These are phyloP conservation scores for Trichoderma asperellum DNA, from an alignment of 2,329 filamentous ascomycete genomes.

Conservation along the genomic window DNA sequence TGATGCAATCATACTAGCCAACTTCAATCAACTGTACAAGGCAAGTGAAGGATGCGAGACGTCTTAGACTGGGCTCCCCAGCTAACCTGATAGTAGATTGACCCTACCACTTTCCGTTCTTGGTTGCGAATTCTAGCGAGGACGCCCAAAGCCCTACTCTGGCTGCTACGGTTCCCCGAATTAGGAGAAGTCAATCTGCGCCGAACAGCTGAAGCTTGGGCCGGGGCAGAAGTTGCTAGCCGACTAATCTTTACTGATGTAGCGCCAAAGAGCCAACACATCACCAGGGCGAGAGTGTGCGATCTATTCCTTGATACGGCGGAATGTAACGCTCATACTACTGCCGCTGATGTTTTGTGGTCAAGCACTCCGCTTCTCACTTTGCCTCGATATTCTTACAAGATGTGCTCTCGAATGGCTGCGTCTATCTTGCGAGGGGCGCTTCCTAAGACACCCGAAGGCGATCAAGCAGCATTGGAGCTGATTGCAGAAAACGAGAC, in stretches of 20 bases:
- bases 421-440: constrained; percentile 92
- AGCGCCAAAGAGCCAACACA: constrained; percentile 91
- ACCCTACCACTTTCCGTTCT: constrained; percentile 92
- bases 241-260: constrained; percentile 96
- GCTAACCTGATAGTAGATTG: constrained; percentile 65
- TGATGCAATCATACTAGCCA: constrained; percentile 87
- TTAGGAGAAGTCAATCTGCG: constrained; percentile 85
- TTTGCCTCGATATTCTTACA: constrained; percentile 88
- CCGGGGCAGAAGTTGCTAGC: constrained; percentile 78
- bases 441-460: constrained; percentile 72
- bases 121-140: constrained; percentile 90
- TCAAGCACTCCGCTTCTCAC: constrained; percentile 92
- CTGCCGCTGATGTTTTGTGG: constrained; percentile 94
- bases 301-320: constrained; percentile 96
- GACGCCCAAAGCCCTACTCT: constrained; percentile 86
- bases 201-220: constrained; percentile 81
- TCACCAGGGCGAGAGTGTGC: constrained; percentile 85
- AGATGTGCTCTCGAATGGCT: constrained; percentile 99
- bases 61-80: background rate
- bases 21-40: constrained; percentile 99
- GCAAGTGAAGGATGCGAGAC: constrained; percentile 52
- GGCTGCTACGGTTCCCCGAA: constrained; percentile 96
- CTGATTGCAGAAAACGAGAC: constrained; percentile 78
- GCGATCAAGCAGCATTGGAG: constrained; percentile 68
- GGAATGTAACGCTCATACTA: constrained; percentile 98